Percentiles rank a stretch among this genome's conserved stretches.
Evolutionary conservation across 805 yeast species (phyloP).

Genomic region (Kluyveromyces starmeri): DNA sequence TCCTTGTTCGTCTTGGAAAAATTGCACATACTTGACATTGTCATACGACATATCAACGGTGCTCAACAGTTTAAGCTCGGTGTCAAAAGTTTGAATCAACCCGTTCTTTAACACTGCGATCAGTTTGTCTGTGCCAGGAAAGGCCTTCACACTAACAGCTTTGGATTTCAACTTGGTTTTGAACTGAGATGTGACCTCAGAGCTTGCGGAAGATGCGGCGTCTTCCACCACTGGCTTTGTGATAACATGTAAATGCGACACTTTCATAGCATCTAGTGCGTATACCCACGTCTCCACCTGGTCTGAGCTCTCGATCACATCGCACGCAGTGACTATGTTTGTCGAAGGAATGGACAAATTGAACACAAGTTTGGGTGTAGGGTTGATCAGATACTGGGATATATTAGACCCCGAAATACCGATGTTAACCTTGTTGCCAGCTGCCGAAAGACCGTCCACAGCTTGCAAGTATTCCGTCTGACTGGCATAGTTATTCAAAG

Average conservation of each 20-base stretch:
- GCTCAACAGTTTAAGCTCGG: constrained; percentile 16
- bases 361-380: constrained; percentile 28
- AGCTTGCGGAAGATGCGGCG: constrained; percentile 10
- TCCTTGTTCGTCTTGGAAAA: constrained; percentile 11
- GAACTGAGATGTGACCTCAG: constrained; percentile 10
- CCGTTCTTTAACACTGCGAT: constrained; percentile 23
- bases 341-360: constrained; percentile 29
- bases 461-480: constrained; percentile 21
- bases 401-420: constrained; percentile 30
- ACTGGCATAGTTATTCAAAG: constrained; percentile 18
- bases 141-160: constrained; percentile 16
- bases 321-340: constrained; percentile 26
- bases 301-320: constrained; percentile 12
- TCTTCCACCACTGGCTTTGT: constrained; percentile 11
- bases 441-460: constrained; percentile 16
- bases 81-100: constrained; percentile 22
- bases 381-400: constrained; percentile 28
- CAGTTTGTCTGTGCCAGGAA: constrained; percentile 12
- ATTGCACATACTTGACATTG: constrained; percentile 16
- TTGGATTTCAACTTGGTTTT: constrained; percentile 13
- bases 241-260: constrained; percentile 14
- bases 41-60: constrained; percentile 18
- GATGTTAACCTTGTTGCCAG: constrained; percentile 24
- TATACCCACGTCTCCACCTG: constrained; percentile 19
- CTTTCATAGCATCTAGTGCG: constrained; percentile 16